Conservation (phyloP, 192 early-diverging fungal genomes). For the Tieghemiomyces parasiticus region DNA sequence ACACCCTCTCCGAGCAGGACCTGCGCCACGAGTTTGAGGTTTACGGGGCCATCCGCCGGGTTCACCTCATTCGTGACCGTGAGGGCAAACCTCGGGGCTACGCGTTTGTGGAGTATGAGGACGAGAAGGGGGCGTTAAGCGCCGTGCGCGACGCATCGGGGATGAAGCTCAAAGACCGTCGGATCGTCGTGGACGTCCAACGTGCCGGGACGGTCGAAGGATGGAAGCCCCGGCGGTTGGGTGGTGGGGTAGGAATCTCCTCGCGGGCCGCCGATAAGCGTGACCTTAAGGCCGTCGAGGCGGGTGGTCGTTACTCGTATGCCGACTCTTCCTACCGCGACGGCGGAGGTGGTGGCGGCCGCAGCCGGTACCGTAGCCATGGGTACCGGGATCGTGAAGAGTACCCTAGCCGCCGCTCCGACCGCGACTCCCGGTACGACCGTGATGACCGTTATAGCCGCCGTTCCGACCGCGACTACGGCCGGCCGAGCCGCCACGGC, state of each 20-base stretch:
- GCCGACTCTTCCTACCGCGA: background rate
- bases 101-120: slow-evolving; percentile 77
- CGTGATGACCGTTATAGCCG: background rate
- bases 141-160: slow-evolving; percentile 51
- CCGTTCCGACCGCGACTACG: background rate
- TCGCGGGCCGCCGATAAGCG: background rate
- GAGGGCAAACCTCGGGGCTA: slow-evolving; percentile 56
- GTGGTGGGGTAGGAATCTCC: slow-evolving; percentile 12
- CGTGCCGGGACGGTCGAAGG: slow-evolving; percentile 77
- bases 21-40: slow-evolving; percentile 52
- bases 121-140: slow-evolving; percentile 50
- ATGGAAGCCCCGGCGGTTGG: slow-evolving; percentile 72
- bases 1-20: slow-evolving; percentile 58
- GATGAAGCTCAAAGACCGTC: slow-evolving; percentile 53
- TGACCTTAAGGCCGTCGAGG: background rate
- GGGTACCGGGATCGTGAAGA: no score
- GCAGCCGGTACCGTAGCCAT: background rate
- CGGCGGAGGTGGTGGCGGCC: no score
- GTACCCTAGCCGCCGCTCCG: background rate
- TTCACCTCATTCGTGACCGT: slow-evolving; percentile 40
- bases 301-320: no score
- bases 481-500: background rate
- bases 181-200: slow-evolving; percentile 74
- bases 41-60: slow-evolving; percentile 63
- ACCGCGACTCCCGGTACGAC: background rate